Evolutionary conservation across 257 asterid genomes (phyloP).

Genomic region (Jacaranda mimosifolia): DNA sequence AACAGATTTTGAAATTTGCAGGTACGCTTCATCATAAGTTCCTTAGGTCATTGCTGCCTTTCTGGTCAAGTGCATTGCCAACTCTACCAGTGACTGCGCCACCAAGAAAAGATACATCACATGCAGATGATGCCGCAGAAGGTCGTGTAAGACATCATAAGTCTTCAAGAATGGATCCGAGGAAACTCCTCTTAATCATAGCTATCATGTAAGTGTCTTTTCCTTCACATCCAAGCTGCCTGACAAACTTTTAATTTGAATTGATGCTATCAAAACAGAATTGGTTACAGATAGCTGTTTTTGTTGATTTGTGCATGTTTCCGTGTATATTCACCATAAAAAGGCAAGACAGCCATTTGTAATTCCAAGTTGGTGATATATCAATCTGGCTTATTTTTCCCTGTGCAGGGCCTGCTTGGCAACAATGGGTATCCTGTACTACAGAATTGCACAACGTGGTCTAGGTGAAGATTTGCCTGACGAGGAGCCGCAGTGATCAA

Average conservation of each 20-base stretch:
- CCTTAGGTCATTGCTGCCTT: slow-evolving; percentile 85
- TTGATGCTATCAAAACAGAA: not conserved
- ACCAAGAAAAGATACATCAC: slow-evolving; percentile 74
- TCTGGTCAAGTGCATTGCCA: slow-evolving; percentile 94
- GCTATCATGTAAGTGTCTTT: slow-evolving; percentile 71
- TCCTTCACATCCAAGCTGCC: not conserved
- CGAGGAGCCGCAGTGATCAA: slow-evolving; percentile 55
- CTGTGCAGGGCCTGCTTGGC: slow-evolving; percentile 95
- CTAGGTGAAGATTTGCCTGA: slow-evolving; percentile 61
- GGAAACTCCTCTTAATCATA: slow-evolving; percentile 85
- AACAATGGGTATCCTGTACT: slow-evolving; percentile 92
- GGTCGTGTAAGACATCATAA: slow-evolving; percentile 74
- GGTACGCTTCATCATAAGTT: slow-evolving; percentile 85
- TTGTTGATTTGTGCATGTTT: not conserved
- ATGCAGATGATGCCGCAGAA: slow-evolving; percentile 73
- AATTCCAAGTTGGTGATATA: not conserved
- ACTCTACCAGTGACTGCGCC: slow-evolving; percentile 94
- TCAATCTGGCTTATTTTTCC: too few relatives aligned
- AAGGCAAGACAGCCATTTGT: too few relatives aligned
- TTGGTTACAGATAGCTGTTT: not conserved
- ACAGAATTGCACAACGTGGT: slow-evolving; percentile 82
- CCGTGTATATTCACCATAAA: too few relatives aligned
- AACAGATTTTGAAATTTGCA: slow-evolving; percentile 40
- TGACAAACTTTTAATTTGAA: slow-evolving; percentile 15
- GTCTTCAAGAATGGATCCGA: slow-evolving; percentile 91